Percentiles rank a stretch among this genome's conserved stretches.
Conservation (phyloP, 2,329 filamentous ascomycete genomes). For the Aspergillus eucalypticola region DNA sequence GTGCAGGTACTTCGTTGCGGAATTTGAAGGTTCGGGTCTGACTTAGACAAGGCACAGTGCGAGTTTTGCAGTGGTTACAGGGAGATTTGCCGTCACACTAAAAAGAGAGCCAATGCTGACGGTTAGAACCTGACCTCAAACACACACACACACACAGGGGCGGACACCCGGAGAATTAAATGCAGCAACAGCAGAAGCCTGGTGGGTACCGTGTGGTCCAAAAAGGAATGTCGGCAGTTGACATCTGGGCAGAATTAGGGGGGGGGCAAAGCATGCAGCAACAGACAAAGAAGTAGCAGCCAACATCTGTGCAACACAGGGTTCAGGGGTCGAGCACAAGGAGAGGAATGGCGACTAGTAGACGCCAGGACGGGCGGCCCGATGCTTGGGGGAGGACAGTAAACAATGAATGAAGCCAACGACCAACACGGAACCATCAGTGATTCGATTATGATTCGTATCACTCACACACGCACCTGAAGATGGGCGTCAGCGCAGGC, state of each 20-base stretch:
- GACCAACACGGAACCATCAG: neutral
- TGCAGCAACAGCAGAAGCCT: neutral
- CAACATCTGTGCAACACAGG: neutral
- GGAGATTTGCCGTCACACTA: conserved; percentile 34
- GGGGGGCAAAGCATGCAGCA: neutral
- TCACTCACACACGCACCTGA: conserved; percentile 15
- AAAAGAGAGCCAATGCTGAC: neutral
- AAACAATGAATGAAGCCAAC: neutral
- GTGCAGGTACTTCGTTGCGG: conserved; percentile 33
- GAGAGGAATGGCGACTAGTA: no score
- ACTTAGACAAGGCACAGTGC: conserved; percentile 30
- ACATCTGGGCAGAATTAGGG: neutral
- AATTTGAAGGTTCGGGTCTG: conserved; percentile 29
- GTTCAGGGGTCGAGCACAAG: neutral
- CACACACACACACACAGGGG: neutral
- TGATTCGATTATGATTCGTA: no score
- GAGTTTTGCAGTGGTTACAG: conserved; percentile 34
- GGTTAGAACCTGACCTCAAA: neutral
- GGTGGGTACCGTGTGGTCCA: neutral
- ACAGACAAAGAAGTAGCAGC: neutral
- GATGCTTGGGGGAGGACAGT: neutral
- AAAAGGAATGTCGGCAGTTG: neutral
- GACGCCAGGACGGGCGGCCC: neutral
- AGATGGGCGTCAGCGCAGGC: conserved; percentile 15
- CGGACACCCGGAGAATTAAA: neutral